Base-by-base conservation (phyloP, 176 grass and related monocot species). In the Aegilops speltoides region DNA sequence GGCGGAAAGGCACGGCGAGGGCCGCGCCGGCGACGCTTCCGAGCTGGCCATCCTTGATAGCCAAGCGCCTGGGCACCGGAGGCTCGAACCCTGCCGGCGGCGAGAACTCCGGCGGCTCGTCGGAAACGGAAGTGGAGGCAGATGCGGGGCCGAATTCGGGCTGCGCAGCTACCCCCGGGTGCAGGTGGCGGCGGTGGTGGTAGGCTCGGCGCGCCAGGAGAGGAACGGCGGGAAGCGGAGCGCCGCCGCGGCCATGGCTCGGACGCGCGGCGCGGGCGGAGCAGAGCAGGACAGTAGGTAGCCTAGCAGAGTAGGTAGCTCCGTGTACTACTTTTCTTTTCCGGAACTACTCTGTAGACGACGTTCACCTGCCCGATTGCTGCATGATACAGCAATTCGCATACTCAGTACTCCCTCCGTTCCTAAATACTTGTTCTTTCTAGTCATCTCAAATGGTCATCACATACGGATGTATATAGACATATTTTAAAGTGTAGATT, bases 1-100 rank as follows among this genome's bases (percentile, higher is more conserved):
- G 85, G 86, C 96, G 93, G 79, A 96, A 91, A 1, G 87, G 90
- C 50, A 98, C 63, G 61, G 90, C 93, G 26, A 98, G 90, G 62
- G 96, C 82, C 32, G 96, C 96, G 45, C 86, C 84, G 37, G 86
- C 22, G 75, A 98, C 86, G 80, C 84, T 93, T 22, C 87, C 72
- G 4, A 76, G 33, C 88, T 94, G 95, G 12, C 95, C 96, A 0
- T 72, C 33, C 78, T 93, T 91, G 13, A 93, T 88, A 5, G 56
- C 22, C 75, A 96, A 96, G 65, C 61, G 59, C 93, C 88, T 92
- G 37, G 96, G 96, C 48, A 93, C 76, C 3, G 93, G 91, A 19
- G 75, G 24, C 69, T 89, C 91, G 87, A 98, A 96, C 3, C 79
- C 91, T 1, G 85, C 29, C 10, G 93, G 96, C 28, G 93, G 76